phyloP scores from a whole-genome alignment of 306 rosid genomes.

The Crotalaria pallida region DNA sequence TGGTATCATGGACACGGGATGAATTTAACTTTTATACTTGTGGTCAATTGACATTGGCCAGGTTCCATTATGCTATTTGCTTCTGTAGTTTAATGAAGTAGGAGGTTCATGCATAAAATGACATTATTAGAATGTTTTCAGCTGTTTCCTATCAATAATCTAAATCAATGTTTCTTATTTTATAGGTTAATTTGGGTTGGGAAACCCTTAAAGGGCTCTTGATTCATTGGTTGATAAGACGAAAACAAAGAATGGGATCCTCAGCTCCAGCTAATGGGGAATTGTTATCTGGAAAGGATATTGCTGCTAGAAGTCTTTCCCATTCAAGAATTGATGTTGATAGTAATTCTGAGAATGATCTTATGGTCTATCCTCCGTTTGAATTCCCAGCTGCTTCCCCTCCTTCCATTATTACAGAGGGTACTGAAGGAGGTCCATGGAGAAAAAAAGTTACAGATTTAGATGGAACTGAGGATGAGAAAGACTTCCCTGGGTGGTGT shows the following conservation, averaged over 20 bases:
- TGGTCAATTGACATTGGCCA: not conserved
- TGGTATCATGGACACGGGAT: not conserved
- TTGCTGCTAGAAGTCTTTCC: conserved; percentile 55
- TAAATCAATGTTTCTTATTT: conserved; percentile 14
- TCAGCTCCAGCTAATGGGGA: conserved; percentile 80
- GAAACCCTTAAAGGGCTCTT: conserved; percentile 98
- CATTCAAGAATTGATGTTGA: conserved; percentile 86
- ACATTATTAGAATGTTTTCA: not conserved
- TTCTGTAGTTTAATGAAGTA: conserved; percentile 8
- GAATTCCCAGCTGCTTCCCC: conserved; percentile 78
- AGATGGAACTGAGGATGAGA: conserved; percentile 93
- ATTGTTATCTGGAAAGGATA: conserved; percentile 69
- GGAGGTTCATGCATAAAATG: conserved; percentile 6
- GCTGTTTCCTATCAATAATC: conserved; percentile 11
- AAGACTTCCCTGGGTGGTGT: conserved; percentile 97
- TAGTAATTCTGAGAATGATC: conserved; percentile 68
- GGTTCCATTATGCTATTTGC: not conserved
- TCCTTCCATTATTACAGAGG: conserved; percentile 94
- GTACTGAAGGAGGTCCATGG: conserved; percentile 96
- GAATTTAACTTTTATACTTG: not conserved
- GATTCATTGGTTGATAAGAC: conserved; percentile 81
- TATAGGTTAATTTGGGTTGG: conserved; percentile 89
- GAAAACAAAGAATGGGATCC: conserved; percentile 71
- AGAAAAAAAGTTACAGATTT: conserved; percentile 84
- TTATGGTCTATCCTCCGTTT: conserved; percentile 87